These are phyloP conservation scores for Fonsecaea erecta DNA, from an alignment of 2,329 filamentous ascomycete genomes.

Conservation along the genomic window DNA sequence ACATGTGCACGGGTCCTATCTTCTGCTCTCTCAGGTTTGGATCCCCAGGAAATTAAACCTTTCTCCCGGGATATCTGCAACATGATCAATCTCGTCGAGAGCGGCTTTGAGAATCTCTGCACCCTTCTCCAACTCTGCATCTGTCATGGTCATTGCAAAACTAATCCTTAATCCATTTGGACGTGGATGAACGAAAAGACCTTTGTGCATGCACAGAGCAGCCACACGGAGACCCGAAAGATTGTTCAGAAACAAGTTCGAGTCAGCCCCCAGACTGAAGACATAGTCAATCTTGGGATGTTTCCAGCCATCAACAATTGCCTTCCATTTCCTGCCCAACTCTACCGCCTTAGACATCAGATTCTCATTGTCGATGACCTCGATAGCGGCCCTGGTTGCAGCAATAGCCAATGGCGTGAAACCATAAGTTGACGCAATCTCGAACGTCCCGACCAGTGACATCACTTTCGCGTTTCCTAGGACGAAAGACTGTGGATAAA, in stretches of 20 bases:
- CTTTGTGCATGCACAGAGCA: conserved; percentile 8
- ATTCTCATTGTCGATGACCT: conserved; percentile 4
- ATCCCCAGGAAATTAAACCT: too few species aligned
- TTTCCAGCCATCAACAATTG: not conserved
- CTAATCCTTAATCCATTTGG: not conserved
- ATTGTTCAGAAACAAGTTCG: not conserved
- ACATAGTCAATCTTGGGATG: conserved; percentile 3
- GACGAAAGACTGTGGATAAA: conserved; percentile 11
- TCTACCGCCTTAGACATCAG: not conserved
- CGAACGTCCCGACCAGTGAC: not conserved
- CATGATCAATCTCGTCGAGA: not conserved
- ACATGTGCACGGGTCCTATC: too few species aligned
- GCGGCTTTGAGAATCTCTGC: not conserved
- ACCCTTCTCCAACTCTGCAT: conserved; percentile 11
- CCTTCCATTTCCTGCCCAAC: conserved; percentile 2
- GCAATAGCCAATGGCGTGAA: conserved; percentile 2
- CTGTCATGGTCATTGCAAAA: conserved; percentile 13
- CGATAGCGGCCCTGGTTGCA: conserved; percentile 5
- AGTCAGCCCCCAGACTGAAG: conserved; percentile 3
- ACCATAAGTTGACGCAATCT: not conserved
- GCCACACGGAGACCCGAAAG: not conserved
- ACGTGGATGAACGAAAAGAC: not conserved
- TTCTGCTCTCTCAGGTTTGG: too few species aligned
- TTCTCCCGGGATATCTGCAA: conserved; percentile 8
- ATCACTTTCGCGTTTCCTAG: conserved; percentile 14